Base-by-base conservation (phyloP, 306 rosid species). In the Ochetophila trinervis region DNA sequence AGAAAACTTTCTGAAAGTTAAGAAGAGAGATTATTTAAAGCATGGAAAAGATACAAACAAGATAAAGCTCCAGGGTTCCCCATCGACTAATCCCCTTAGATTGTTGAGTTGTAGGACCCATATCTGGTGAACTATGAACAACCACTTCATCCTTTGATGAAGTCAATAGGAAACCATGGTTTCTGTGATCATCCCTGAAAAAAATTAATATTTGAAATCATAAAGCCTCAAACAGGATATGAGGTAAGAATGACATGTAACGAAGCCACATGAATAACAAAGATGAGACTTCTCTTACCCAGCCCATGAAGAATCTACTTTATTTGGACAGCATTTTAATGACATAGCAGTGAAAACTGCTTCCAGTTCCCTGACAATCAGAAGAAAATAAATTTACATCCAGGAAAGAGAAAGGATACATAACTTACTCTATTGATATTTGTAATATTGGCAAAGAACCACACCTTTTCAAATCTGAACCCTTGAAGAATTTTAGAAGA, bases 381-480 rank as follows among this genome's bases (percentile, higher is more conserved):
- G 66, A 69, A 68, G 60, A 72, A 52, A 16, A 12, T 70, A 48
- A 53, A 66, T 37, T 76, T 60, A 74, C 52, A 19, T 68, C 67
- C 60, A 73, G 63, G 75, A 56, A 57, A 19, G 56, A 35, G 57
- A 70, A 53, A 61, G 48, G 42, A 61, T 3, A 60, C 42, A 65
- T 21, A 20, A 1, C 27, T 36, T 62, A 21, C 14, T 30, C 48
- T 22, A 47, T 48, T 37, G 49, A 57, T 21, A 27, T 44, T 23
- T 21, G 11, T 22, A 19, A 20, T 27, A 27, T 40, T 44, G 15
- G 53, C 35, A 70, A 6, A 60, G 67, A 60, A 57, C 58, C 11
- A 58, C 64, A 92, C 98, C 93, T 93, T 84, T 86, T 89, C 65
- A 87, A 72, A 68, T 71, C 79, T 24, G 97, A 93, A 71, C 90